Base-by-base conservation (phyloP, 257 asterid genomes). In the Echium plantagineum region DNA sequence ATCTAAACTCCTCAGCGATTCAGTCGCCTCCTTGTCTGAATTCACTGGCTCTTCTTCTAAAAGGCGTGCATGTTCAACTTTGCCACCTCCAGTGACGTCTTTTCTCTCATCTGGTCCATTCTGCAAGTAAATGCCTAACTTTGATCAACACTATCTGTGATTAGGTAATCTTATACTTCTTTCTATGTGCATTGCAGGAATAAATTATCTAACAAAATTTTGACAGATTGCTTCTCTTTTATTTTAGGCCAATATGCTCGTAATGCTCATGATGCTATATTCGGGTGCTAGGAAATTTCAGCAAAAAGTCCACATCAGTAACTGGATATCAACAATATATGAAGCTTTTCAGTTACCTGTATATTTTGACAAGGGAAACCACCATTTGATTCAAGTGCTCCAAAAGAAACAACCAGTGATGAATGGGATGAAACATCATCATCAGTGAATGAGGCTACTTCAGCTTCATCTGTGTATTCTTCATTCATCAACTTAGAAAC, bases 381-480 rank as follows among this genome's bases (percentile, higher is more conserved):
- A 58, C 78, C 85, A 69, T 71, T 80, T 59, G 90, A 77, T 58
- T 81, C 91, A 61, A 70, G 69, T 35, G 81, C 77, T 19, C 78
- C 72, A 72, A 83, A 84, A 66, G 85, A 68, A 79, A 69, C 80
- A 65, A 74, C 80, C 64, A 63, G 65, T 4, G 95, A 87, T 4
- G 96, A 82, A 69, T 84, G 91, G 15, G 88, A 82, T 55, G 94
- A 84, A 68, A 67, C 80, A 74, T 84, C 96, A 72, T 87, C 95
- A 66, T 84, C 94, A 2, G 96, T 74, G 59, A 66, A 74, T 12
- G 89, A 79, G 53, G 77, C 80, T 55, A 68, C 63, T 67, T 81
- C 95, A 62, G 94, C 85, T 75, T 86, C 97, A 67, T 89, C 93
- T 19, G 83, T 79, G 64, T 78, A 86, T 71, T 86, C 94, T 75